Percentiles rank a stretch among this genome's conserved stretches.
Evolutionary conservation across 805 yeast species (phyloP).

Genomic region (Wickerhamiella brachini): DNA sequence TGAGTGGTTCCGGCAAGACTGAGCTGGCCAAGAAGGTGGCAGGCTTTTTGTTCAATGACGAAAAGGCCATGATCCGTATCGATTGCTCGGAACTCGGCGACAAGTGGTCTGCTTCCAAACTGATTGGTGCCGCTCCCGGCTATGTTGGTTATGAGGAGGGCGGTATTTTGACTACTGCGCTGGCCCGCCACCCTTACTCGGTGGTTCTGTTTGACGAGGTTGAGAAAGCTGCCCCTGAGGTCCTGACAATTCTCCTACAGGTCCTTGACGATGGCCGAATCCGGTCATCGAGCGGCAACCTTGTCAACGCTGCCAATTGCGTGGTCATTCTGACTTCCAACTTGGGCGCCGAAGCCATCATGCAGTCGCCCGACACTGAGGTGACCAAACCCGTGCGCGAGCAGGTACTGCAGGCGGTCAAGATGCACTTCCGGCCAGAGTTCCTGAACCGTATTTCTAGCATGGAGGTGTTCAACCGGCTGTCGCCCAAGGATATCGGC

Average conservation of each 20-base stretch:
- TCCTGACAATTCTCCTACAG: conserved; percentile 79
- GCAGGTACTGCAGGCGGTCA: conserved; percentile 70
- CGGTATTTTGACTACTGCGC: conserved; percentile 86
- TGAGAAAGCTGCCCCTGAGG: conserved; percentile 98
- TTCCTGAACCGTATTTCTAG: conserved; percentile 92
- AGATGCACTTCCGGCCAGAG: conserved; percentile 90
- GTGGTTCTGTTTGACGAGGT: conserved; percentile 96
- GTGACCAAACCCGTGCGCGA: conserved; percentile 57
- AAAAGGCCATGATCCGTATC: conserved; percentile 90
- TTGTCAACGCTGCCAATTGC: conserved; percentile 82
- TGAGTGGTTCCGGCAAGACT: conserved; percentile 97
- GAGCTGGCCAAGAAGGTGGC: conserved; percentile 95
- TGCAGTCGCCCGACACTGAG: conserved; percentile 42
- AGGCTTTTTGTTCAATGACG: conserved; percentile 90
- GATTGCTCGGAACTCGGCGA: conserved; percentile 95
- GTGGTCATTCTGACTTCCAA: conserved; percentile 95
- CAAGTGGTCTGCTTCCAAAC: conserved; percentile 88
- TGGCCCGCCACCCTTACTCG: conserved; percentile 84
- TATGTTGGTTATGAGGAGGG: conserved; percentile 96
- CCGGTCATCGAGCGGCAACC: conserved; percentile 87
- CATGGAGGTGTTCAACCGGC: conserved; percentile 82
- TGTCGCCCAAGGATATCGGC: conserved; percentile 80
- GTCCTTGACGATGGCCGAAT: conserved; percentile 93
- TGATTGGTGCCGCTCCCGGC: conserved; percentile 96
- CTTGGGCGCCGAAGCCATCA: conserved; percentile 85